Percentiles rank a stretch among this genome's conserved stretches.
phyloP scores from a whole-genome alignment of 2,329 filamentous ascomycete genomes.

The Parastagonospora avenae region DNA sequence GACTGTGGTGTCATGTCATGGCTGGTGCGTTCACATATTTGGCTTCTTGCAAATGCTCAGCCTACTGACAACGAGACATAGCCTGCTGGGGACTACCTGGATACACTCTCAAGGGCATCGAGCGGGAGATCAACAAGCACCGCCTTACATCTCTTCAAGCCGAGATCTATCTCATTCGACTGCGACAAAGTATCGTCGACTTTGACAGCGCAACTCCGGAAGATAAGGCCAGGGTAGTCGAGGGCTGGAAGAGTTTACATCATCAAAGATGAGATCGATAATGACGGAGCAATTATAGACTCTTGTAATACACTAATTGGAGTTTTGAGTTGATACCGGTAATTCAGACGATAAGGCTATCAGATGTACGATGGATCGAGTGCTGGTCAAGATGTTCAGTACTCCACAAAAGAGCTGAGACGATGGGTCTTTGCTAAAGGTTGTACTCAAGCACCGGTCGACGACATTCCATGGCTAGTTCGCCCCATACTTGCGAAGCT shows the following conservation, averaged over 20 bases:
- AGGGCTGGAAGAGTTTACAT: constrained; percentile 1
- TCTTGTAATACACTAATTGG: no score
- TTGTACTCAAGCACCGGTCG: no score
- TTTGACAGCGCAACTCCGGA: neutral
- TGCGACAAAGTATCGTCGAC: constrained; percentile 3
- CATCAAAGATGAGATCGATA: neutral
- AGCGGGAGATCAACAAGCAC: constrained; percentile 3
- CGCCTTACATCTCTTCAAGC: constrained; percentile 4
- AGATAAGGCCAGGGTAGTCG: neutral
- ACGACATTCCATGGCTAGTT: no score
- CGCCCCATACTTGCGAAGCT: no score
- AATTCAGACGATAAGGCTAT: no score
- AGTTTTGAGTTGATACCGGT: no score
- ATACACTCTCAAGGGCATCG: constrained; percentile 28
- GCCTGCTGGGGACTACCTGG: constrained; percentile 2
- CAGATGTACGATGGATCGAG: no score
- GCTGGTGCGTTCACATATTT: constrained; percentile 6
- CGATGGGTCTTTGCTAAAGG: no score
- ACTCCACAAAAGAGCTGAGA: no score
- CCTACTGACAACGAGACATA: neutral
- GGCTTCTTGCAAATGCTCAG: no score
- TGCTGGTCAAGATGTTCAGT: no score
- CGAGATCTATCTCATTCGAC: constrained; percentile 5
- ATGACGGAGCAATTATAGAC: no score
- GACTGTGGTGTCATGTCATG: constrained; percentile 12